These are phyloP conservation scores for Striga hermonthica DNA, from an alignment of 305 asterid genomes.

Conservation along the genomic window DNA sequence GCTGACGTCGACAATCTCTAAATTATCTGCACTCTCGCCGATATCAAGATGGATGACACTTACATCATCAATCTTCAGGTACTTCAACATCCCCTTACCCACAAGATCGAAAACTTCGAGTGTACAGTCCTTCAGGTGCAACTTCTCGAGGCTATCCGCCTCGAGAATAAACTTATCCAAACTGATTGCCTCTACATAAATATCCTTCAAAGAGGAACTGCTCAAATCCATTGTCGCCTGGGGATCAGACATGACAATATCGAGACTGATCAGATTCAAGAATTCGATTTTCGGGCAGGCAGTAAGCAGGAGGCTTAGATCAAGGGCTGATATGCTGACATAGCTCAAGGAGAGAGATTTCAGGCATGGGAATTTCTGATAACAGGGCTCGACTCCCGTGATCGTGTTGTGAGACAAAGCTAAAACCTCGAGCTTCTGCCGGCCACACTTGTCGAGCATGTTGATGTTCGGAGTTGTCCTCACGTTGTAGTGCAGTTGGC, in stretches of 20 bases:
- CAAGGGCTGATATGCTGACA: constrained; percentile 75
- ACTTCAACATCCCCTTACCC: constrained; percentile 63
- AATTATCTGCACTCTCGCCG: constrained; percentile 72
- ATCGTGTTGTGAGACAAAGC: constrained; percentile 69
- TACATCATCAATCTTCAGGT: constrained; percentile 79
- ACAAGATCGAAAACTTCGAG: constrained; percentile 81
- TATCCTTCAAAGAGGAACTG: constrained; percentile 69
- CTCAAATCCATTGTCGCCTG: constrained; percentile 73
- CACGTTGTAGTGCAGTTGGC: constrained; percentile 71
- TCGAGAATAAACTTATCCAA: constrained; percentile 80
- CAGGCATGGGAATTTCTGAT: constrained; percentile 72
- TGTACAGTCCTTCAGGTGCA: constrained; percentile 82
- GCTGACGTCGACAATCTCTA: constrained; percentile 81
- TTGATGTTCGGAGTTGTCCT: constrained; percentile 69
- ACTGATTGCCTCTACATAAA: constrained; percentile 75
- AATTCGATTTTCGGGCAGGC: constrained; percentile 67
- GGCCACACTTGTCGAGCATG: constrained; percentile 80
- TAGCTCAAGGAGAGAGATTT: constrained; percentile 61
- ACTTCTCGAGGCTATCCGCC: constrained; percentile 75
- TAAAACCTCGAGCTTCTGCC: constrained; percentile 75
- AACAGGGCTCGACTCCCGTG: constrained; percentile 75
- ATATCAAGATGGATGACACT: constrained; percentile 89
- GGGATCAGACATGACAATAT: constrained; percentile 82
- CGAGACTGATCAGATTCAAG: constrained; percentile 59
- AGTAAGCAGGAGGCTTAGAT: constrained; percentile 65